Evolutionary conservation across 768 basidiomycete species (phyloP).

Genomic region (Calocybe cyanea): DNA sequence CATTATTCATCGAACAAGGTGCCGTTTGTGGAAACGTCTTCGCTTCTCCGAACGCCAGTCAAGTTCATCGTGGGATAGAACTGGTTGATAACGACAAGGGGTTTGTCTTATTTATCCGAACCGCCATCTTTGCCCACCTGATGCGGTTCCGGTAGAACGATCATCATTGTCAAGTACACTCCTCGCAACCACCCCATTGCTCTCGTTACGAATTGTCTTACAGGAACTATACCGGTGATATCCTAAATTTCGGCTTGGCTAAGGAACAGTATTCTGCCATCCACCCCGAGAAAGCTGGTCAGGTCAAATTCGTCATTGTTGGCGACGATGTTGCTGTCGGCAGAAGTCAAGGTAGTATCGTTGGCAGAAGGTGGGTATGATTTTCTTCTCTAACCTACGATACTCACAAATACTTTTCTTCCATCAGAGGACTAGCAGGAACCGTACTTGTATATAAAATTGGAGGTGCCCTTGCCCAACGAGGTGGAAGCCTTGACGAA

Average conservation of each 20-base stretch:
- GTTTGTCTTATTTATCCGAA: conserved; percentile 30
- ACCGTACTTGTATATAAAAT: conserved; percentile 88
- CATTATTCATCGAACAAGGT: conserved; percentile 20
- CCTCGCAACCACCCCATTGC: not conserved
- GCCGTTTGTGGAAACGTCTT: conserved; percentile 90
- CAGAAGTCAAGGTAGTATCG: conserved; percentile 73
- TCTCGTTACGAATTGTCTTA: not conserved
- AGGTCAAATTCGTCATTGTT: conserved; percentile 75
- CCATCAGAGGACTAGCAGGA: conserved; percentile 75
- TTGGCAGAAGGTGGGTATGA: conserved; percentile 64
- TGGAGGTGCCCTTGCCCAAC: conserved; percentile 74
- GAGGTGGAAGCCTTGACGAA: conserved; percentile 63
- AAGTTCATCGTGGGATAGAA: conserved; percentile 79
- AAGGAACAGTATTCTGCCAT: conserved; percentile 77
- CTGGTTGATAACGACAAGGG: conserved; percentile 70
- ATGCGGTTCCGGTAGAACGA: conserved; percentile 42
- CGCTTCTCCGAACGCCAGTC: conserved; percentile 83
- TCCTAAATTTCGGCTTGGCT: conserved; percentile 89
- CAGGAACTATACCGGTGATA: conserved; percentile 88
- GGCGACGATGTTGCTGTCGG: conserved; percentile 91
- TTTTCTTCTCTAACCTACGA: not conserved
- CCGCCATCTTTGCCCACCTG: conserved; percentile 1
- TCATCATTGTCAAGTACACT: conserved; percentile 78
- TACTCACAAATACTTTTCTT: not conserved
- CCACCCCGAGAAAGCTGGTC: conserved; percentile 62